These are phyloP conservation scores for Plasmodium blacklocki DNA, from an alignment of 169 alveolate species.

Conservation along the genomic window DNA sequence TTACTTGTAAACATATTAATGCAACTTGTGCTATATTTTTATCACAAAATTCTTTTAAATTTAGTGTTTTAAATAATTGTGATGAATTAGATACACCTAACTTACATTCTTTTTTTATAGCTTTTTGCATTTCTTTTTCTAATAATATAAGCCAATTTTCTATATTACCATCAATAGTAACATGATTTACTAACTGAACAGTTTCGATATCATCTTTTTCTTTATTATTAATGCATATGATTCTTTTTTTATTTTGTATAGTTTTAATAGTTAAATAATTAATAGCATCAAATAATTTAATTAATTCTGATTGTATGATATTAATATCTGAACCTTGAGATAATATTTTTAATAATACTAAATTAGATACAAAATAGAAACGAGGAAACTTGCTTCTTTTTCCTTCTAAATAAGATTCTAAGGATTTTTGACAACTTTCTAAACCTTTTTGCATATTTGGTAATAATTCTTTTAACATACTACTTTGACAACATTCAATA, in stretches of 20 bases:
- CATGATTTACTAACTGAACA: conserved; percentile 91
- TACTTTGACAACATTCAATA: conserved; percentile 95
- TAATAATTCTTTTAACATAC: conserved; percentile 94
- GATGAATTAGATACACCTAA: conserved; percentile 86
- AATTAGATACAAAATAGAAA: conserved; percentile 96
- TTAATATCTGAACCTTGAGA: conserved; percentile 97
- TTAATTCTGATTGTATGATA: conserved; percentile 95
- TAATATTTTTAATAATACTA: conserved; percentile 95
- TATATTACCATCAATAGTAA: conserved; percentile 96
- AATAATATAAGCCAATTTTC: conserved; percentile 96
- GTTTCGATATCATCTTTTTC: conserved; percentile 92
- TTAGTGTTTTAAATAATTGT: conserved; percentile 87
- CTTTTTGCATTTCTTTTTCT: conserved; percentile 93
- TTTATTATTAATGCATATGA: conserved; percentile 86
- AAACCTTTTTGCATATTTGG: conserved; percentile 93
- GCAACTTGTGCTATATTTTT: conserved; percentile 94
- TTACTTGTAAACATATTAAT: conserved; percentile 93
- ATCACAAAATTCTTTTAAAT: conserved; percentile 92
- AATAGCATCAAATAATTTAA: conserved; percentile 96
- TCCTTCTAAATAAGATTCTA: conserved; percentile 96
- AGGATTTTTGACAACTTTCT: conserved; percentile 95
- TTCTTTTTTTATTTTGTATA: conserved; percentile 79
- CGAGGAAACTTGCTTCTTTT: conserved; percentile 98
- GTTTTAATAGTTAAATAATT: conserved; percentile 92
- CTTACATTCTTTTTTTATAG: conserved; percentile 90